These are phyloP conservation scores for Epicoccum sorghinum DNA, from an alignment of 2,329 filamentous ascomycete genomes.

Conservation along the genomic window DNA sequence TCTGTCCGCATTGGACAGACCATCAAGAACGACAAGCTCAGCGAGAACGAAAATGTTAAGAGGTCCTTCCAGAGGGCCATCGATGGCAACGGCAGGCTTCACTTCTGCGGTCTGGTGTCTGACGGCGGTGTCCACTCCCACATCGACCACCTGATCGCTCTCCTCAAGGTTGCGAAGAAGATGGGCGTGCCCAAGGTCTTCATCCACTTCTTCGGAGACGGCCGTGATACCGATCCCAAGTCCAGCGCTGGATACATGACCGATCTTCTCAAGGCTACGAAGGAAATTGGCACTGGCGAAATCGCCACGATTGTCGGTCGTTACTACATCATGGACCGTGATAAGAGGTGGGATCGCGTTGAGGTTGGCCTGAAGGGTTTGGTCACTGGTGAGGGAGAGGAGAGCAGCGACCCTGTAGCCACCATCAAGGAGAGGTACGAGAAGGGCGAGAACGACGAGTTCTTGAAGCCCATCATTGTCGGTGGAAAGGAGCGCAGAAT, in stretches of 20 bases:
- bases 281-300: conserved; percentile 85
- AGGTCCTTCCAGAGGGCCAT: conserved; percentile 79
- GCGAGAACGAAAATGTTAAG: conserved; percentile 77
- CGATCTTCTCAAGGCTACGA: conserved; percentile 77
- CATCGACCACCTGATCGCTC: conserved; percentile 87
- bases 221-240: conserved; percentile 97
- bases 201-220: conserved; percentile 99
- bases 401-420: conserved; percentile 80
- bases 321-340: conserved; percentile 99
- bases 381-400: conserved; percentile 84
- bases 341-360: conserved; percentile 97
- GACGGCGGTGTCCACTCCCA: conserved; percentile 97
- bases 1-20: conserved; percentile 93
- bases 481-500: conserved; percentile 85
- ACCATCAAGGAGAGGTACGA: conserved; percentile 88
- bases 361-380: conserved; percentile 89
- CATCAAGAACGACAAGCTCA: conserved; percentile 83
- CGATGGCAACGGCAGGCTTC: conserved; percentile 87
- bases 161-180: conserved; percentile 89
- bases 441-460: conserved; percentile 91
- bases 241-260: conserved; percentile 87
- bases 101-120: conserved; percentile 89
- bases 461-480: conserved; percentile 96
- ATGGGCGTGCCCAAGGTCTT: conserved; percentile 87
- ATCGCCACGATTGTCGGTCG: conserved; percentile 92